These are phyloP conservation scores for Capsicum rhomboideum DNA, from an alignment of 257 asterid species.

Conservation along the genomic window DNA sequence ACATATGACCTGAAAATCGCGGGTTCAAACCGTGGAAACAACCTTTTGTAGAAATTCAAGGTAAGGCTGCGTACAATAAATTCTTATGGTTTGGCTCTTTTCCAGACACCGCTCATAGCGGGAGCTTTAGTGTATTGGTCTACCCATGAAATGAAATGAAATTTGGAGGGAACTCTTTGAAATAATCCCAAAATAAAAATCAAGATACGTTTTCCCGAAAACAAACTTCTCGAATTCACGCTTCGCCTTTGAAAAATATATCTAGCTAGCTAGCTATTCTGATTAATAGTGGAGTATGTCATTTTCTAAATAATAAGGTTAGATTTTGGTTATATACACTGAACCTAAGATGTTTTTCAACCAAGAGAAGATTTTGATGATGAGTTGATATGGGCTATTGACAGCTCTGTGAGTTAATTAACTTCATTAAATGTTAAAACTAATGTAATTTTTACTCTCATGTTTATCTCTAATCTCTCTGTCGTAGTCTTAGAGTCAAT, in stretches of 20 bases:
- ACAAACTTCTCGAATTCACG: not conserved
- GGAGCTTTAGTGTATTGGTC: too few relatives aligned
- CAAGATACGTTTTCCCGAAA: not conserved
- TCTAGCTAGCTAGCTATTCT: not conserved
- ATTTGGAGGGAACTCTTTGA: not conserved
- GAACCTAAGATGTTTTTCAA: not conserved
- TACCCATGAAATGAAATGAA: too few relatives aligned
- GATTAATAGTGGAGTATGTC: not conserved
- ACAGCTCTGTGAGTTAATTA: conserved; percentile 3
- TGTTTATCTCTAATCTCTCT: not conserved
- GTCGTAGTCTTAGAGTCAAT: conserved; percentile 9
- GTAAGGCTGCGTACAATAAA: too few relatives aligned
- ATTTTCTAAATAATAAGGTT: not conserved
- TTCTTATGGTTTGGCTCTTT: too few relatives aligned
- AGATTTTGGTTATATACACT: not conserved
- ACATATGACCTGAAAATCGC: too few relatives aligned
- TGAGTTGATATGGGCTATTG: conserved; percentile 5
- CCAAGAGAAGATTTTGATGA: not conserved
- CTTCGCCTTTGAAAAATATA: not conserved
- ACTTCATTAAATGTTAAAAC: not conserved
- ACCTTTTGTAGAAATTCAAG: too few relatives aligned
- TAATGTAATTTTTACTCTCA: not conserved
- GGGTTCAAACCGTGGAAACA: too few relatives aligned
- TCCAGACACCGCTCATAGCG: too few relatives aligned
- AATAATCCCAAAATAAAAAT: not conserved